Base-by-base conservation (phyloP, 257 asterid species). In the Sherardia arvensis region DNA sequence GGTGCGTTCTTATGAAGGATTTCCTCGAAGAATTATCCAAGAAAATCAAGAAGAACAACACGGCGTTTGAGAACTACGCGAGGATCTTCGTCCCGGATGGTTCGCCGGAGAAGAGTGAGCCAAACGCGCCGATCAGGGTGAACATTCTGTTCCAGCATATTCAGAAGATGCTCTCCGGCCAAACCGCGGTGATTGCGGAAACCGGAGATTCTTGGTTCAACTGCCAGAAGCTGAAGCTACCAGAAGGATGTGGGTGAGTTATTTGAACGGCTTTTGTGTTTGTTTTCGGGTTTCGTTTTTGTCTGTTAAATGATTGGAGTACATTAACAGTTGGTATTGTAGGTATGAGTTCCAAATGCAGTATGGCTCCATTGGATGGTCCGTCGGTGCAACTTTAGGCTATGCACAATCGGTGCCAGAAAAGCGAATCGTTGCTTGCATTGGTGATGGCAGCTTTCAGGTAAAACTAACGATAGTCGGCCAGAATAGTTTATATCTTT, bases 141-240 rank as follows among this genome's bases (percentile, higher is more conserved):
- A 90, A 90, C 43, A 77, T 90, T 63, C 79, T 86, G 1, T 90
- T 90, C 65, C 91, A 87, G 62, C 94, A 90, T 32, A 69, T 89
- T 26, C 95, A 89, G 73, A 83, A 78, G 62, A 81, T 86, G 94
- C 71, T 89, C 57, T 70, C 91, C 0, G 55, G 61, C 0, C 74
- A 77, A 8, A 75, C 78, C 0, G 94, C 94, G 25, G 94, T 90
- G 62, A 81, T 90, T 65, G 94, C 95, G 4, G 95, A 90, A 74
- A 87, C 97, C 0, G 95, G 95, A 1, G 97, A 89, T 71, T 89
- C 97, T 0, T 86, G 95, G 97, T 89, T 89, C 65, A 89, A 89
- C 34, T 90, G 97, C 74, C 97, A 90, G 89, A 90, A 90, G 84
- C 90, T 90, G 15, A 87, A 81, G 61, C 57, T 87, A 36, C 97